A percentile compares a stretch with the other conserved stretches of the same genome.
Conservation (phyloP, 2,329 filamentous ascomycete genomes). For the Tolypocladium cylindrosporum region DNA sequence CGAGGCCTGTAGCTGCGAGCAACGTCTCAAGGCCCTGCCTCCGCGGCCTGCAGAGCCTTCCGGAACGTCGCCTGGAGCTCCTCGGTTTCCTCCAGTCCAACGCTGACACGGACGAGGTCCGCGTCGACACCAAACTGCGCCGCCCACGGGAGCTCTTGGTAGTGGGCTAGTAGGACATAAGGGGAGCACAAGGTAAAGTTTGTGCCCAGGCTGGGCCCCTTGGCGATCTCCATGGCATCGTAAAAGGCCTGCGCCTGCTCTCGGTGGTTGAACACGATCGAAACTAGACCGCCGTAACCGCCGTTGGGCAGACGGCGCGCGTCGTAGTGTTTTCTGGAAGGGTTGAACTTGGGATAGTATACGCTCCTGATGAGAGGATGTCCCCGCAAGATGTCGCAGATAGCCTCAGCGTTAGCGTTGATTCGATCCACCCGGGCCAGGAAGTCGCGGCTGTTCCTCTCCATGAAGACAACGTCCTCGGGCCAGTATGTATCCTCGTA, state of each 20-base stretch:
- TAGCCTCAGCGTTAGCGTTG: slow-evolving; percentile 74
- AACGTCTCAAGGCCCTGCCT: not conserved
- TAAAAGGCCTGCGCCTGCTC: slow-evolving; percentile 72
- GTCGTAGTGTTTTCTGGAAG: slow-evolving; percentile 66
- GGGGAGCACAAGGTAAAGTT: slow-evolving; percentile 93
- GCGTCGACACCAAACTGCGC: slow-evolving; percentile 70
- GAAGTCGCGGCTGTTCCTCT: slow-evolving; percentile 93
- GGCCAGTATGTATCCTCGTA: slow-evolving; percentile 91
- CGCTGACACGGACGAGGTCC: slow-evolving; percentile 74
- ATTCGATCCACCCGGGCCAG: slow-evolving; percentile 71
- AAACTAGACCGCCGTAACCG: slow-evolving; percentile 85
- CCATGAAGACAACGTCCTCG: slow-evolving; percentile 89
- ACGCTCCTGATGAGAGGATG: slow-evolving; percentile 61
- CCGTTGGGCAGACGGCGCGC: slow-evolving; percentile 61
- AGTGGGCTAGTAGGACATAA: slow-evolving; percentile 88
- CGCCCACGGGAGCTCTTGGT: slow-evolving; percentile 85
- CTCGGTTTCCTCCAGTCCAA: slow-evolving; percentile 73
- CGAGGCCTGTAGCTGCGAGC: not conserved
- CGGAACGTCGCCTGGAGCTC: slow-evolving; percentile 56
- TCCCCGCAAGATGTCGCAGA: slow-evolving; percentile 60
- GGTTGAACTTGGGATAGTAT: slow-evolving; percentile 77
- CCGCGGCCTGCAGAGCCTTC: slow-evolving; percentile 55
- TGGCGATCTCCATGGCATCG: slow-evolving; percentile 76
- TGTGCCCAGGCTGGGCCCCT: slow-evolving; percentile 89
- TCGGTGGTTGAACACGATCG: slow-evolving; percentile 64